Conservation (phyloP, 345 rosid genomes). For the Gossypium longicalyx region DNA sequence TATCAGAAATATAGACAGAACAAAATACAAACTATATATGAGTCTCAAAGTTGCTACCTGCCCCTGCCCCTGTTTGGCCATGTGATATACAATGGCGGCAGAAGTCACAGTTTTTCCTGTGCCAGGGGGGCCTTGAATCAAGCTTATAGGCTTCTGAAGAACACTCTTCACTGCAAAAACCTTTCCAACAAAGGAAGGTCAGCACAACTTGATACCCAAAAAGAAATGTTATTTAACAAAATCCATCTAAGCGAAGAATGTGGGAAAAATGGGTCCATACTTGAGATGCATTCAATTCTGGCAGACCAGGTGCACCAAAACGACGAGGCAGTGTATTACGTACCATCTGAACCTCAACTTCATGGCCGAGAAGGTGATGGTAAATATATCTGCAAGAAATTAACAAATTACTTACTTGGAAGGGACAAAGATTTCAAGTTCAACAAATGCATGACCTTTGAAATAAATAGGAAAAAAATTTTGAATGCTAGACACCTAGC, state of each 20-base stretch:
- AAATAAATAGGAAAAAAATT: neutral
- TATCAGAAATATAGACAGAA: neutral
- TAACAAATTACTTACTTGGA: neutral
- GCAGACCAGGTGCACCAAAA: conserved; percentile 99
- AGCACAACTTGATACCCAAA: neutral
- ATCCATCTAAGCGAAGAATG: neutral
- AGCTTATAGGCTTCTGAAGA: conserved; percentile 95
- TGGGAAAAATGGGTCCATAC: conserved; percentile 27
- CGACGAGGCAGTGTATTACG: conserved; percentile 91
- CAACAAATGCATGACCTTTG: neutral
- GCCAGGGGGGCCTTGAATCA: conserved; percentile 99
- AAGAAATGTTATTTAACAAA: neutral
- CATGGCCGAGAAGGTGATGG: conserved; percentile 97
- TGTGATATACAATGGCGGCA: conserved; percentile 98
- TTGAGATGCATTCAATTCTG: conserved; percentile 98
- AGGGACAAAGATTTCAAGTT: neutral
- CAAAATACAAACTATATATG: neutral
- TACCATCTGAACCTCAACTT: conserved; percentile 95
- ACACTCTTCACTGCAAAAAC: conserved; percentile 98
- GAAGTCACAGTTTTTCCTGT: conserved; percentile 99
- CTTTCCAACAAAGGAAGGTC: conserved; percentile 27
- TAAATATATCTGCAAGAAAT: conserved; percentile 67
- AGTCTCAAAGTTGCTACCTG: conserved; percentile 44
- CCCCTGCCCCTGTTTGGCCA: conserved; percentile 99
- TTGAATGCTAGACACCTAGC: neutral